Evolutionary conservation across 352 stramenopile genomes (phyloP).

Genomic region (Pythium angustatum): DNA sequence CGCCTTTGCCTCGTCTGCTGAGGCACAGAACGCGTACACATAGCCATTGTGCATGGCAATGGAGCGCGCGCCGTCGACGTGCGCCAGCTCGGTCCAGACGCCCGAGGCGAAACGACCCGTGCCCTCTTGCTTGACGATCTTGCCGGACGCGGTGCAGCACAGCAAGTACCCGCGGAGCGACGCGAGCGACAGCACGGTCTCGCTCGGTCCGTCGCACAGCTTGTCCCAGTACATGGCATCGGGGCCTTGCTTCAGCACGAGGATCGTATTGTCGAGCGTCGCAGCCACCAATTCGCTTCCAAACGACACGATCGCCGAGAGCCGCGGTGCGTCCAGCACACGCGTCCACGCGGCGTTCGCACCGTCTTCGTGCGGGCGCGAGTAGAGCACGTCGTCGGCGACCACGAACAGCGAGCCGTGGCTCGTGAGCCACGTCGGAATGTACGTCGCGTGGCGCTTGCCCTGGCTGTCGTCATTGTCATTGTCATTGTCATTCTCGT

Average conservation of each 20-base stretch:
- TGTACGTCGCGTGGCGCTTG: conserved; percentile 33
- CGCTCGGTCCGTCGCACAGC: conserved; percentile 47
- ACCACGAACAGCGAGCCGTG: conserved; percentile 76
- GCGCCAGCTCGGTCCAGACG: conserved; percentile 56
- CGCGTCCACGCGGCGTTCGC: conserved; percentile 41
- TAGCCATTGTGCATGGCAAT: conserved; percentile 79
- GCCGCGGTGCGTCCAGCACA: conserved; percentile 40
- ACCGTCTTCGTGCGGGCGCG: conserved; percentile 57
- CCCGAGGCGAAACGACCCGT: conserved; percentile 60
- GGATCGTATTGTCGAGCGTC: conserved; percentile 54
- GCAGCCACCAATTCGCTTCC: conserved; percentile 66
- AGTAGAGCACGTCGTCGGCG: conserved; percentile 54
- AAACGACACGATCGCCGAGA: conserved; percentile 75
- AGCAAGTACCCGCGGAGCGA: conserved; percentile 68
- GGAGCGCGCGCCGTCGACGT: conserved; percentile 38
- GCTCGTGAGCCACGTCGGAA: conserved; percentile 76
- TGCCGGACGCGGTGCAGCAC: conserved; percentile 57
- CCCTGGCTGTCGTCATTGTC: conserved; percentile 18
- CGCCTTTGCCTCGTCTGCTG: conserved; percentile 1
- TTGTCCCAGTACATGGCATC: conserved; percentile 47
- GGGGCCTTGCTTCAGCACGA: conserved; percentile 46
- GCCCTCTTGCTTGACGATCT: conserved; percentile 69
- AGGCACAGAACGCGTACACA: conserved; percentile 60
- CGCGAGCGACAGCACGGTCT: conserved; percentile 55
- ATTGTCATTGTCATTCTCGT: conserved; percentile 17